Percentiles rank a stretch among this genome's conserved stretches.
phyloP scores from a whole-genome alignment of 768 basidiomycete genomes.

The Termitomyces sp. region DNA sequence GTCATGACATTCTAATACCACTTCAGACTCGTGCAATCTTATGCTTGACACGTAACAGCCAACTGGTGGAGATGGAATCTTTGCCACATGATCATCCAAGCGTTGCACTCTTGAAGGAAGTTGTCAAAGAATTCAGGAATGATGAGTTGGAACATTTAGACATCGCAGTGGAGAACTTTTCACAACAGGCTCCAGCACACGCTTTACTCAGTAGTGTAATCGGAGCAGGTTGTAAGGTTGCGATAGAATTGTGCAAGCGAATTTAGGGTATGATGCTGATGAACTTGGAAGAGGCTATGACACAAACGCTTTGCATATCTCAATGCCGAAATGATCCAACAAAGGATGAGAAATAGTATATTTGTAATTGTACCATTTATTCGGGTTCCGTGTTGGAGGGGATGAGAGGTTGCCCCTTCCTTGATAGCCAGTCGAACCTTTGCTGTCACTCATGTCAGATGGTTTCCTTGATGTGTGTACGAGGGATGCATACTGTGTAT shows the following conservation, averaged over 20 bases:
- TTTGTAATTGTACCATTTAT: conserved; percentile 10
- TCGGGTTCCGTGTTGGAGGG: conserved; percentile 11
- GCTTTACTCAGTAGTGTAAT: conserved; percentile 83
- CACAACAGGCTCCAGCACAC: conserved; percentile 89
- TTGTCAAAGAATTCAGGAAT: conserved; percentile 83
- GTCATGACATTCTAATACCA: conserved; percentile 25
- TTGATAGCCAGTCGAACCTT: conserved; percentile 52
- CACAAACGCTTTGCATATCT: background rate
- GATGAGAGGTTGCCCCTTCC: conserved; percentile 33
- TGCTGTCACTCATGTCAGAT: conserved; percentile 8
- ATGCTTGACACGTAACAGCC: conserved; percentile 47
- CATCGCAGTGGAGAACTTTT: conserved; percentile 80
- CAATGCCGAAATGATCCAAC: background rate
- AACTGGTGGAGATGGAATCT: conserved; percentile 68
- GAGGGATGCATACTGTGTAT: conserved; percentile 30
- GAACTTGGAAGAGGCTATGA: background rate
- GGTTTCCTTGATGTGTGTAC: background rate
- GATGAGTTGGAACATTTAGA: conserved; percentile 95
- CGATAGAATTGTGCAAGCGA: conserved; percentile 85
- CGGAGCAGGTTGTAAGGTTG: conserved; percentile 80
- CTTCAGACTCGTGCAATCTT: background rate
- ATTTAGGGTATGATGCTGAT: conserved; percentile 32
- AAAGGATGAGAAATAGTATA: background rate
- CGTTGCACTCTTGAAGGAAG: conserved; percentile 61
- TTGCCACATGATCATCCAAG: conserved; percentile 70